Evolutionary conservation across 257 asterid species (phyloP).

Genomic region (Rauvolfia tetraphylla): DNA sequence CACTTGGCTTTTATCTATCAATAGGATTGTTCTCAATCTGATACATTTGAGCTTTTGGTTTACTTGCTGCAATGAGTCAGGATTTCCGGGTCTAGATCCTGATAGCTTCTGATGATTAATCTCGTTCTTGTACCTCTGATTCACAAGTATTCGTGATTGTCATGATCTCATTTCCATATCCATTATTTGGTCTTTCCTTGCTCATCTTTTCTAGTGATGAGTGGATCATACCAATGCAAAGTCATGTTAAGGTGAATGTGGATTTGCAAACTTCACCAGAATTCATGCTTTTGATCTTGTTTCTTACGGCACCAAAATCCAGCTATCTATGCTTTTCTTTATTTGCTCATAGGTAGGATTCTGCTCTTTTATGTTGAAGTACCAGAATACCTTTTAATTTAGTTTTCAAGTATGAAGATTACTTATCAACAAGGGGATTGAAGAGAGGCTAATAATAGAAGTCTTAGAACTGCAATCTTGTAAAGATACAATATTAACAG

Average conservation of each 20-base stretch:
- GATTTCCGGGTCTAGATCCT: not conserved
- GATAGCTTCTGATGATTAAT: not conserved
- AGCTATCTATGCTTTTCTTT: not conserved
- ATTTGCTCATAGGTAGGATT: not conserved
- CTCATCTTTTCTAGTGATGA: not conserved
- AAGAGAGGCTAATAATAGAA: not conserved
- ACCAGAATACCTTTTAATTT: not conserved
- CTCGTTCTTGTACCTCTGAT: not conserved
- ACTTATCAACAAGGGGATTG: not conserved
- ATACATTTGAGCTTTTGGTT: not conserved
- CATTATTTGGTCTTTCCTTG: not conserved
- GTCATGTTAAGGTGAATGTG: not conserved
- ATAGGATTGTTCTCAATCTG: not conserved
- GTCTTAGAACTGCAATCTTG: not conserved
- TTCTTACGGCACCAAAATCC: not conserved
- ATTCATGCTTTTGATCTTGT: not conserved
- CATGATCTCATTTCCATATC: not conserved
- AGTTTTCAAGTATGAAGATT: not conserved
- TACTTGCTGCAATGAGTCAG: not conserved
- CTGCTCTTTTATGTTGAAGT: not conserved
- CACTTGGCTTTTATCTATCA: not conserved
- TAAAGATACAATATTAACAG: not conserved
- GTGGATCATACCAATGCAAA: not conserved
- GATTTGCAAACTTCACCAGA: not conserved
- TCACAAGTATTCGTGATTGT: not conserved